A percentile compares a stretch with the other conserved stretches of the same genome.
phyloP scores from a whole-genome alignment of 2,329 filamentous ascomycete genomes.

The Dendrostoma leiphaemia region DNA sequence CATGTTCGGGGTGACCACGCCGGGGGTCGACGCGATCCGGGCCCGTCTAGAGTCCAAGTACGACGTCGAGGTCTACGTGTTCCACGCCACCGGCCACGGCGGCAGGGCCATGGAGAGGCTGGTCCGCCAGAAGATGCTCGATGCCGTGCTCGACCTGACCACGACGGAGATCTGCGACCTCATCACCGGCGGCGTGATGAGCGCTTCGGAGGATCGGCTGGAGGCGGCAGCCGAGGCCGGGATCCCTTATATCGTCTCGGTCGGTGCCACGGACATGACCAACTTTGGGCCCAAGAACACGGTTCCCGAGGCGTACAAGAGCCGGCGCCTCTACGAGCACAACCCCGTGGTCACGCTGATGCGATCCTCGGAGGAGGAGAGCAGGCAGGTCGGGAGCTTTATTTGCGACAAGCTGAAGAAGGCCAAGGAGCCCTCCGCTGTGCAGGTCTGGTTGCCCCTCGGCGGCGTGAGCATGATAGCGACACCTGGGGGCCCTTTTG shows the following conservation, averaged over 20 bases:
- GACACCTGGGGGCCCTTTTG: slow-evolving; percentile 51
- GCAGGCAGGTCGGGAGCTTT: slow-evolving; percentile 49
- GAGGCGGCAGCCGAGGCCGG: slow-evolving; percentile 54
- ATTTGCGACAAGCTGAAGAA: slow-evolving; percentile 59
- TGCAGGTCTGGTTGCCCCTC: slow-evolving; percentile 58
- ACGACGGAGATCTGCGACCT: slow-evolving; percentile 68
- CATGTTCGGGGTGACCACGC: slow-evolving; percentile 75
- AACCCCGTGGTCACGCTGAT: slow-evolving; percentile 67
- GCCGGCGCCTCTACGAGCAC: slow-evolving; percentile 58
- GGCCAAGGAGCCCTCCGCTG: slow-evolving; percentile 35
- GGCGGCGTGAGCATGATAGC: slow-evolving; percentile 63
- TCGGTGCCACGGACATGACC: slow-evolving; percentile 58
- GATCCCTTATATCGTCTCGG: slow-evolving; percentile 49
- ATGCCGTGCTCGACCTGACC: slow-evolving; percentile 68
- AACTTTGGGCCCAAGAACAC: slow-evolving; percentile 59
- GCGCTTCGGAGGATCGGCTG: slow-evolving; percentile 55
- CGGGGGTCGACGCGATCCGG: slow-evolving; percentile 57
- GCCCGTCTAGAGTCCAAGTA: slow-evolving; percentile 43
- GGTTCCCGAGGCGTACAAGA: slow-evolving; percentile 53
- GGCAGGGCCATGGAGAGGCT: slow-evolving; percentile 68
- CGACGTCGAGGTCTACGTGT: slow-evolving; percentile 59
- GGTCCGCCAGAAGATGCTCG: slow-evolving; percentile 53
- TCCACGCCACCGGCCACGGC: slow-evolving; percentile 64
- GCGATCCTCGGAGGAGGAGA: slow-evolving; percentile 60
- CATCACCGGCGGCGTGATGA: slow-evolving; percentile 61